Conservation (phyloP, 139 green algal genomes). For the Coccomyxa sp. region DNA sequence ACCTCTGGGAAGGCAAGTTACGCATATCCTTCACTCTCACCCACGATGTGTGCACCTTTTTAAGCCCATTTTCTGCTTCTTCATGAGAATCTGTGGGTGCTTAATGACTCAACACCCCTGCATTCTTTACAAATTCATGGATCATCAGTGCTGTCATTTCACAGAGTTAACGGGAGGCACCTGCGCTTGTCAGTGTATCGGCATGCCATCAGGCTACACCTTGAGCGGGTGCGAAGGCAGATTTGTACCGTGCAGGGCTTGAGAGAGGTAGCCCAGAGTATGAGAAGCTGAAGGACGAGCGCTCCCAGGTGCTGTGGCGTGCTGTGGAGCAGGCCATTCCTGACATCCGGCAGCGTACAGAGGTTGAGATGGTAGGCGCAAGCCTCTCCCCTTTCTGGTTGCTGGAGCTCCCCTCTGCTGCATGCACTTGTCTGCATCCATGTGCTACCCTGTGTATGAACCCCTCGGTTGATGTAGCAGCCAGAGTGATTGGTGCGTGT, state of each 20-base stretch:
- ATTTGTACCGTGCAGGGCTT: slow-evolving; percentile 10
- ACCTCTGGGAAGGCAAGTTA: slow-evolving; percentile 73
- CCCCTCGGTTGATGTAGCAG: background rate
- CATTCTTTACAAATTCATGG: no score
- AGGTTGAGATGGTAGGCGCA: slow-evolving; percentile 57
- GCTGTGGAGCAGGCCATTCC: slow-evolving; percentile 83
- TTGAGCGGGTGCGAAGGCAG: no score
- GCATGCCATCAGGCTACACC: no score
- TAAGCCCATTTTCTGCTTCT: no score
- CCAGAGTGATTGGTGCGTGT: background rate
- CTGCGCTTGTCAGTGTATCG: no score
- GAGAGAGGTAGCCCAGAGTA: slow-evolving; percentile 72
- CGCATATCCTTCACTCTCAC: no score
- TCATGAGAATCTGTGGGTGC: no score
- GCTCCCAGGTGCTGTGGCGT: slow-evolving; percentile 79
- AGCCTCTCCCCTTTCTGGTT: background rate
- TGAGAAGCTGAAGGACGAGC: slow-evolving; percentile 83
- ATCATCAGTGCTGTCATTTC: no score
- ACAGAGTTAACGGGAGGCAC: no score
- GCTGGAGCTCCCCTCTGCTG: no score
- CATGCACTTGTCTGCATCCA: background rate
- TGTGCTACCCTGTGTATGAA: background rate
- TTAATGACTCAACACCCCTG: no score
- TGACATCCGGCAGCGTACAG: slow-evolving; percentile 68
- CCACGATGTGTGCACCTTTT: no score